Base-by-base conservation (phyloP, 1,284 basidiomycete species). In the Erythrobasidium hasegawianum region DNA sequence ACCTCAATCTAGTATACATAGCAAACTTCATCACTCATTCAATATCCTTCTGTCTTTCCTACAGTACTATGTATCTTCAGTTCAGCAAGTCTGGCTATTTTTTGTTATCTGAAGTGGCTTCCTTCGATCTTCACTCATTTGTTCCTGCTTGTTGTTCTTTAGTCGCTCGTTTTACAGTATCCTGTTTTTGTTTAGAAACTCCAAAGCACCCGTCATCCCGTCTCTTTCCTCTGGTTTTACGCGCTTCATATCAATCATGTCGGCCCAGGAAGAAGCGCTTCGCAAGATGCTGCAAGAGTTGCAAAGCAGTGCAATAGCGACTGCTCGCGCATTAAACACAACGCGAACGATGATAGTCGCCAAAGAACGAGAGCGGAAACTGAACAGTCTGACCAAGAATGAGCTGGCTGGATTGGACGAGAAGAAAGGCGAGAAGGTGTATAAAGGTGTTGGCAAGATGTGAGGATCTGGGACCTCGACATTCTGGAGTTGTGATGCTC, bases 391-490 rank as follows among this genome's bases (percentile, higher is more conserved):
- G 40, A 65, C 62, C 8, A 26, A 56, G 27, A 65, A 65, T 24
- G 62, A 65, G 29, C 47, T 65, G 16, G 13, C 55, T 24, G 29
- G 41, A 18, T 26, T 65, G 22, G 62, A 65, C 38, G 62, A 65
- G 45, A 43, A 22, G 14, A 58, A 50, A 24, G 62, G 62, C 16
- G 62, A 65, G 45, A 29, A 38, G 33, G 55, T 65, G 1, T 65
- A 57, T 53, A 40, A 52, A 20, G 62, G 62, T 39, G 62, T 65
- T 3, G 62, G 62, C 3, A 65, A 65, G 43, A 65, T 65, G 62
- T 65, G n/a, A 49, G 62, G 24, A 14, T 16, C 43, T 47, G 43
- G 5, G 33, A 33, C 33, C 33, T 47, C n/a, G n/a, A 14, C 45
- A 7, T 47, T 4, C 5, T 7, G 8, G 45, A 24, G 22, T 4